phyloP scores from a whole-genome alignment of 2,329 filamentous ascomycete species.

The Fusarium ramigenum region DNA sequence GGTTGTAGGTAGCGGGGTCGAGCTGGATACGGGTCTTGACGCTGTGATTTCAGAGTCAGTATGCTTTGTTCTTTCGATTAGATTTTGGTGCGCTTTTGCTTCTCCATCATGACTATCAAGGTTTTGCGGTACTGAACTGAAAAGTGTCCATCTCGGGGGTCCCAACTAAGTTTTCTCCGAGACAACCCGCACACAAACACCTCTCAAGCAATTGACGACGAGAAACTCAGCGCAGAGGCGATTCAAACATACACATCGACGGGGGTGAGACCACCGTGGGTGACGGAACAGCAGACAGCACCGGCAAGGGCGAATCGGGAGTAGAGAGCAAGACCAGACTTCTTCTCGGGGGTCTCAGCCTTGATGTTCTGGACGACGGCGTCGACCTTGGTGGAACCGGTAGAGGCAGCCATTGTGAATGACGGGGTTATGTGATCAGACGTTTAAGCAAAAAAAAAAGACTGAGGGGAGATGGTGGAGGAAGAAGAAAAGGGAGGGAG shows the following conservation, averaged over 20 bases:
- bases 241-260: conserved; percentile 92
- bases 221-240: not conserved
- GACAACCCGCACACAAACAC: conserved; percentile 6
- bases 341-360: conserved; percentile 54
- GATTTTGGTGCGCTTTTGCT: not conserved
- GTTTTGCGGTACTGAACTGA: conserved; percentile 1
- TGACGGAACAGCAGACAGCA: conserved; percentile 97
- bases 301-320: conserved; percentile 96
- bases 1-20: conserved; percentile 89
- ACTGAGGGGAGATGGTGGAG: conserved; percentile 46
- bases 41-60: conserved; percentile 58
- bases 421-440: conserved; percentile 15
- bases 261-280: conserved; percentile 95
- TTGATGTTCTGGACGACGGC: conserved; percentile 55
- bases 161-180: not conserved
- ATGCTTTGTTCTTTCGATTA: not conserved
- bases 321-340: conserved; percentile 76
- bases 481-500: not conserved
- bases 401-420: conserved; percentile 56
- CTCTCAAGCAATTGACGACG: conserved; percentile 33
- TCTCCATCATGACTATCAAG: not conserved
- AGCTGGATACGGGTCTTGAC: conserved; percentile 97
- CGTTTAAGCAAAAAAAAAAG: conserved; percentile 45
- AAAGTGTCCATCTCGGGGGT: conserved; percentile 3
- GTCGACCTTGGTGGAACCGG: conserved; percentile 56